Base-by-base conservation (phyloP, 2,329 filamentous ascomycete genomes). In the Fusarium xyrophilum region DNA sequence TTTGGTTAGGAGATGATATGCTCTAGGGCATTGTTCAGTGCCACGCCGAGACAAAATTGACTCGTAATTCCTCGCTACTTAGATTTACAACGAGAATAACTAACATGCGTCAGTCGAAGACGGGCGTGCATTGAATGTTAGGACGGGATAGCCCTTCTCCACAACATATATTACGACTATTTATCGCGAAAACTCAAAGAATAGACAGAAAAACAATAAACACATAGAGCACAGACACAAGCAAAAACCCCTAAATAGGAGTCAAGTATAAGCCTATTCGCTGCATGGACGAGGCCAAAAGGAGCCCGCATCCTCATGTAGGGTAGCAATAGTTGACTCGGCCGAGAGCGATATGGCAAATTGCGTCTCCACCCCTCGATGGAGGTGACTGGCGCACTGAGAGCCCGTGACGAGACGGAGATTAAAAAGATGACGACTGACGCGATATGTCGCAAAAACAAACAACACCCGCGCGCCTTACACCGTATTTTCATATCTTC, bases 401-500 rank as follows among this genome's bases (percentile, higher is more conserved):
- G 23, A 50, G 17, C 63, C 33, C 47, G 63, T 59, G 65, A 38
- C 61, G 52, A 54, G 40, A 44, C 66, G 66, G 66, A 69, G 53
- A 69, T 69, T 69, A 69, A 32, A 32, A 64, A 32, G 5, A 56
- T 25, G 38, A 42, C 46, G 35, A 64, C 33, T 50, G 39, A 60
- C 59, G 54, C 64, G 50, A 44, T 52, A 36, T 32, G 21, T 17
- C 30, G 25, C 51, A 68, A 61, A 19, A 68, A 56, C 50, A 68
- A 60, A 58, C 27, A 65, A 59, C 51, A 65, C 28, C 30, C 39
- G 33, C 53, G 39, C 25, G 30, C 38, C 36, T 50, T 39, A 69
- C 67, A 69, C 63, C 63, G 67, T 69, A 58, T 69, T 69, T 70
- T 69, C 67, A 68, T 51, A 55, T 40, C 19, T 64, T 59, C 17